Percentiles rank a stretch among this genome's conserved stretches.
Conservation (phyloP, 1,284 basidiomycete species). For the Irpex sp. region DNA sequence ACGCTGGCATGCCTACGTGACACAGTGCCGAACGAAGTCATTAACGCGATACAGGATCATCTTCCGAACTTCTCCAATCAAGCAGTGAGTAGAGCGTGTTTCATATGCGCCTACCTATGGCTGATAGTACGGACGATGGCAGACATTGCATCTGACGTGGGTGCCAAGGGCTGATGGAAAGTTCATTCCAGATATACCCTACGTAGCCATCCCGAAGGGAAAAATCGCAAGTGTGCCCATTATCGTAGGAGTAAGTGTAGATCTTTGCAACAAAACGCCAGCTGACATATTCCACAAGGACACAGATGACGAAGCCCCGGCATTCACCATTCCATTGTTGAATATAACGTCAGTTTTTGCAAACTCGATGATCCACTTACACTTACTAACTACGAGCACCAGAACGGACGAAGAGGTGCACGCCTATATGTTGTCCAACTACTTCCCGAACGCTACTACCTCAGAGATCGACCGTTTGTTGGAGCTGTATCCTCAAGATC, state of each 20-base stretch:
- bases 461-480: slow-evolving; percentile 18
- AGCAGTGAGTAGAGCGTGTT: too few species aligned
- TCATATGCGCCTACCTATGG: too few species aligned
- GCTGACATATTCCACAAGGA: neutral
- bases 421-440: slow-evolving; percentile 31
- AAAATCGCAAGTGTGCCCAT: slow-evolving; percentile 24
- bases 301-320: neutral
- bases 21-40: slow-evolving; percentile 23
- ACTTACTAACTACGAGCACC: slow-evolving; percentile 15
- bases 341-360: neutral
- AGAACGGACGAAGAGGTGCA: slow-evolving; percentile 35
- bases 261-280: neutral
- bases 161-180: slow-evolving; percentile 27
- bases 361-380: slow-evolving; percentile 15
- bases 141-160: slow-evolving; percentile 17
- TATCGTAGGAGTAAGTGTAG: slow-evolving; percentile 19
- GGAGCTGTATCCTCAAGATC: slow-evolving; percentile 23
- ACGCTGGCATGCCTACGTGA: slow-evolving; percentile 39
- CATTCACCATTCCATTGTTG: neutral
- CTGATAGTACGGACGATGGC: too few species aligned
- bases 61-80: too few species aligned
- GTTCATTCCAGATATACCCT: slow-evolving; percentile 24
- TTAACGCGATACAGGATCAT: too few species aligned
- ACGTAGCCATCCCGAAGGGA: slow-evolving; percentile 19
- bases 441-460: slow-evolving; percentile 16